Evolutionary conservation across 2,329 filamentous ascomycete species (phyloP), one percentile per base, ranked within the genome.

Genomic region (Fusarium penzigii): DNA sequence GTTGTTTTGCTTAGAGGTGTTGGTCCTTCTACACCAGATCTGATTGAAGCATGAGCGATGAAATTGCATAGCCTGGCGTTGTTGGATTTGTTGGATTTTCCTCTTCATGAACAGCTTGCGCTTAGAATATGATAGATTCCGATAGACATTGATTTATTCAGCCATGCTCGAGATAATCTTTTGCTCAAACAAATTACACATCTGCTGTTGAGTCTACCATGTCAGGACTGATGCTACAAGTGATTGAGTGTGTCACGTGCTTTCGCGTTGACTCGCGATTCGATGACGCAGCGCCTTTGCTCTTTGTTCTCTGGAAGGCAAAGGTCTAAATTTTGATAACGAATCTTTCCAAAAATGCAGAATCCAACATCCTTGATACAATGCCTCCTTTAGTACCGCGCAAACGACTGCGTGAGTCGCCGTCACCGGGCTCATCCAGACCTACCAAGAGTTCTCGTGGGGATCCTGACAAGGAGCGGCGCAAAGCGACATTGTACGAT

Each of bases 1-100:
- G 84, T 99, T 58, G 92, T 97, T 20, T 69, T 99, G 64, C 66
- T 99, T 48, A 80, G 94, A 56, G 94, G 94, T 0, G 87, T 97
- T 47, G 91, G 91, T 1, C 83, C 87, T n/a, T 83, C 89, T 49
- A 58, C 57, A 10, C 85, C 86, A 17, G 86, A 91, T 70, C 71
- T 92, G 63, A 89, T 92, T 55, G 80, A 87, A 16, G 52, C 42
- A 39, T 65, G 49, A 61, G 20, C 17, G 32, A 29, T 53, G 38
- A 42, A 14, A 42, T 43, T 51, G 50, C 49, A 61, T 58, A 51
- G 42, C 48, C 42, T 50, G 59, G 61, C 59, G 59, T 64, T 64
- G 48, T 51, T 44, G 48, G 44, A 25, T 50, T 47, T 34, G n/a
- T 34, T 45, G 20, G 44, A 17, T n/a, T 17, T 11, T 20, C 11